Base-by-base conservation (phyloP, 2,329 filamentous ascomycete species). In the Clarireedia hainanense region DNA sequence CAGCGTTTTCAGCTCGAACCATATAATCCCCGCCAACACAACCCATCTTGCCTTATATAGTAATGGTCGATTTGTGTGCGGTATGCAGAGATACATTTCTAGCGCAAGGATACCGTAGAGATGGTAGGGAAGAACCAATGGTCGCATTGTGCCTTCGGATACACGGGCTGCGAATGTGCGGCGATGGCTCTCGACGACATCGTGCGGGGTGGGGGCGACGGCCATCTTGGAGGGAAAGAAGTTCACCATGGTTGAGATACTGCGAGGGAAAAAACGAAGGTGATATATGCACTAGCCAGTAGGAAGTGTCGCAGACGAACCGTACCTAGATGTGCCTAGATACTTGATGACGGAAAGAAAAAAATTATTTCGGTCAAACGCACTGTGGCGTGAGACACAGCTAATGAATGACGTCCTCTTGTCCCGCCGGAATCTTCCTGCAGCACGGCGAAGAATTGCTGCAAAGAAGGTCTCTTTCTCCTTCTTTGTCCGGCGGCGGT, bases 11-110 rank as follows among this genome's bases (percentile, higher is more conserved):
- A 71, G 47, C 60, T 82, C 75, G 58, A 79, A 75, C 17, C 62
- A 64, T 30, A 74, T 53, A 36, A 78, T 69, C 7, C 71, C 63
- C 6, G 69, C 72, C 54, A 79, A 68, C 20, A 84, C 72, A 12
- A 75, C 67, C 75, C 78, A 83, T 45, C 76, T 69, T 34, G 74
- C 72, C 7, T 63, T 70, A 61, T 79, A 80, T 10, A 83, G 61
- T 76, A 76, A 79, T 5, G 74, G 74, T 7, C 75, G 71, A 2
- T 71, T 68, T 34, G 67, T 71, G 62, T 85, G 80, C 1, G 80
- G 79, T 57, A 85, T 72, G 49, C 76, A 69, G 14, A 85, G 73
- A 50, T 82, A 86, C 3, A 80, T 59, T 1, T 75, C 67, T 0
- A 85, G 54, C 43, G 81, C 48, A 46, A 78, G 71, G 27, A 73